Evolutionary conservation across 2,329 filamentous ascomycete genomes (phyloP), one percentile per base, ranked within the genome.

Genomic region (Chaetomium strumarium): DNA sequence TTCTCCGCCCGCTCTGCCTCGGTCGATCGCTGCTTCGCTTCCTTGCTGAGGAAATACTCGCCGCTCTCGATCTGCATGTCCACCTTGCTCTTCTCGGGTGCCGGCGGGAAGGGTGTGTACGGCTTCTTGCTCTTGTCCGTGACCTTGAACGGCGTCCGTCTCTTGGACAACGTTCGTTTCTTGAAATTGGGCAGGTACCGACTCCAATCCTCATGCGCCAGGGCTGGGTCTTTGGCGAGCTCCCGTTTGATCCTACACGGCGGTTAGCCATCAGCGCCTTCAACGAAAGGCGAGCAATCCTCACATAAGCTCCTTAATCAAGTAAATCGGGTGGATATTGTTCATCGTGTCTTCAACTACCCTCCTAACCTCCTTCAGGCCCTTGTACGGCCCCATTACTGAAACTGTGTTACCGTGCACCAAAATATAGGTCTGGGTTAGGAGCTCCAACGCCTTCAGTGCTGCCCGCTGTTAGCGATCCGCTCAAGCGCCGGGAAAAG

Each of bases 31-130:
- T 95, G 89, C 78, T 95, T 96, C 55, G 90, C 91, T 66, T 91
- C 84, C 76, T 96, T 96, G 66, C 85, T 85, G 66, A 99, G 72
- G 71, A 97, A 97, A 74, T 95, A 99, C 74, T 97, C 92, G 72
- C 93, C 92, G 63, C 83, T 91, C 77, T 99, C 93, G 75, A 99
- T 96, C 79, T 99, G 92, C 71, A 90, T 73, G 72, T 99, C 93
- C 63, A 99, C 81, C 82, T 97, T 99, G 82, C 91, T 96, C 88
- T 96, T 96, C 78, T 99, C 92, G 60, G 91, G 90, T 40, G 90
- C 82, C 7, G 93, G 93, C 45, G 93, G 93, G 84, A 99, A 99
- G 10, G 93, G 92, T 60, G 95, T 99, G 77, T 96, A 99, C 12
- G 78, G 72, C 80, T 96, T 97, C 80, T 92, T 95, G 67, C 76